Base-by-base conservation (phyloP, 192 early-diverging fungal species). In the Anaeromyces robustus region DNA sequence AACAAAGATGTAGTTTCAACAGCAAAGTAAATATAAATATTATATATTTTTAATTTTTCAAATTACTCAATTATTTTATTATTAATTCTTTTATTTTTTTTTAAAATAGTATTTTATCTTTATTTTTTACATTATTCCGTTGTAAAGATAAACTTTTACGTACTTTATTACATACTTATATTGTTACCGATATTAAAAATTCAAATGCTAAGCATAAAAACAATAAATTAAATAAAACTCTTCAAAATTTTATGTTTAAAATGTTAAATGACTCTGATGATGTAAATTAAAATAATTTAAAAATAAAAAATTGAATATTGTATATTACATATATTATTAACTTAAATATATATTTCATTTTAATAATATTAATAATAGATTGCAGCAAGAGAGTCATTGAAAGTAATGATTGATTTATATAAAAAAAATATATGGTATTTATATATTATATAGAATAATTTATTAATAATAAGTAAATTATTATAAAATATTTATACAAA, bases 231-330 rank as follows among this genome's bases (percentile, higher is more conserved):
- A 99, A 99, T 92, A 98, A 97, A 85, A 92, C 94, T 28, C 87
- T 99, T 77, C 98, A 98, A 87, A 94, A 94, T 80, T 97, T 94
- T 82, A 98, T 99, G 97, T 99, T 96, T 85, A 97, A 92, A 78
- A 96, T 99, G 92, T 86, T 98, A 29, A 93, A 90, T 79, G 90
- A 91, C 80, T 80, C 86, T 26, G 85, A 87, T 79, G 89, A 91
- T 85, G 88, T 89, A 77, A 22, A 7, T 41, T 22, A 28, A 18
- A n/a, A 6, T 32, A 28, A 29, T 82, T 81, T n/a, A n/a, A 79
- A 5, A n/a, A 29, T 79, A 31, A 22, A 2, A n/a, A 30, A 26
- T 81, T 22, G 11, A 30, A 19, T 77, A 81, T 30, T 80, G 12
- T 9, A 11, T 31, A 11, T n/a, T n/a, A 30, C 4, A 7, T 7